These are phyloP conservation scores for Kluyveromyces dobzhanskii DNA, from an alignment of 805 yeast genomes.

Conservation along the genomic window DNA sequence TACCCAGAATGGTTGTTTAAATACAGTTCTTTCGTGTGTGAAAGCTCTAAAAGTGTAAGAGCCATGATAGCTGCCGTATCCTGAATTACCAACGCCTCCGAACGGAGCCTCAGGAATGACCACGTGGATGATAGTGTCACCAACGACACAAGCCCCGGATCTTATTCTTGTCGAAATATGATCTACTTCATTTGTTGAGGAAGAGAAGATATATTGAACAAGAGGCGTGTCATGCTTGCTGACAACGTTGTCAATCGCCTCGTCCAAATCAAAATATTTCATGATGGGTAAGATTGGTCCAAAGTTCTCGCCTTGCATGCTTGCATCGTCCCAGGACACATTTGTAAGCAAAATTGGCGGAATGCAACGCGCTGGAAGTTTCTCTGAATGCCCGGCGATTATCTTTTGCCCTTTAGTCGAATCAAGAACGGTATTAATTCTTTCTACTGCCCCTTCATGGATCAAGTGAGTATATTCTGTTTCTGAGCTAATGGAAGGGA, in stretches of 20 bases:
- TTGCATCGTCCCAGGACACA: conserved; percentile 55
- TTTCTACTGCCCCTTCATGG: conserved; percentile 43
- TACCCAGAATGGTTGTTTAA: conserved; percentile 56
- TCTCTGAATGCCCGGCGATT: conserved; percentile 40
- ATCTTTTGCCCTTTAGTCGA: conserved; percentile 40
- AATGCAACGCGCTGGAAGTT: conserved; percentile 36
- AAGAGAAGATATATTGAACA: conserved; percentile 64
- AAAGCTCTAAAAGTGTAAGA: conserved; percentile 59
- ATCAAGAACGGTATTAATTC: conserved; percentile 37
- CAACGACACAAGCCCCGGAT: conserved; percentile 64
- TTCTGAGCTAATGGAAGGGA: conserved; percentile 30
- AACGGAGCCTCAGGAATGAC: conserved; percentile 67
- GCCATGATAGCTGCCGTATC: conserved; percentile 81
- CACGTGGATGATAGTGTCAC: conserved; percentile 67
- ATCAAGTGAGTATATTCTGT: conserved; percentile 56
- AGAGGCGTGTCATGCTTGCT: conserved; percentile 64
- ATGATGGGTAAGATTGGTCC: conserved; percentile 81
- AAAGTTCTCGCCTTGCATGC: conserved; percentile 72
- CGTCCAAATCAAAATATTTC: conserved; percentile 38
- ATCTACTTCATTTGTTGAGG: conserved; percentile 38
- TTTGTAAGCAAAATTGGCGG: conserved; percentile 68
- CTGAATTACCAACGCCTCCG: conserved; percentile 87
- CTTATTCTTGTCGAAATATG: conserved; percentile 46
- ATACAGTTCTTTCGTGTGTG: conserved; percentile 61
- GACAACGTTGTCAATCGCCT: conserved; percentile 37